phyloP scores from a whole-genome alignment of 2,329 filamentous ascomycete species.

The Xylariales sp. region DNA sequence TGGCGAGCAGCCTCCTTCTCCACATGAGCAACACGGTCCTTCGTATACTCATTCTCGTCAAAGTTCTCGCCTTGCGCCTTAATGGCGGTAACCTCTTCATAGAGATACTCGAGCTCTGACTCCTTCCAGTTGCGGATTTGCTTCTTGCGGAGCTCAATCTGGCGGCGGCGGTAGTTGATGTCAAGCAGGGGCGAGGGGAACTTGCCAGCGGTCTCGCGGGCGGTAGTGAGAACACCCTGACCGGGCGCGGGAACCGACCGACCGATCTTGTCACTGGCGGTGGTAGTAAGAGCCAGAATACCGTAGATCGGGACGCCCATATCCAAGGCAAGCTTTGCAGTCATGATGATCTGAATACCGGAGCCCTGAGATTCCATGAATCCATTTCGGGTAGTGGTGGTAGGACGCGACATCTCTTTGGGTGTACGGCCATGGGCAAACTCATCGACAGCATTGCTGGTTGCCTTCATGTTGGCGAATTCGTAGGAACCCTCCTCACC shows the following conservation, averaged over 20 bases:
- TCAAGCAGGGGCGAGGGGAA: constrained; percentile 95
- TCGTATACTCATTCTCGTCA: constrained; percentile 77
- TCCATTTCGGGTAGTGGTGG: constrained; percentile 91
- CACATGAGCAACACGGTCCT: constrained; percentile 81
- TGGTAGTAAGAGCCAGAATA: constrained; percentile 87
- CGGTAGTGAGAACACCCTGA: constrained; percentile 93
- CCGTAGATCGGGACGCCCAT: constrained; percentile 99
- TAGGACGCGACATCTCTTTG: constrained; percentile 95
- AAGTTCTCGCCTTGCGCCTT: constrained; percentile 74
- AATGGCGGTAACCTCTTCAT: constrained; percentile 89
- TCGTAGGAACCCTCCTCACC: constrained; percentile 98
- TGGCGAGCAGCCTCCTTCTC: constrained; percentile 84
- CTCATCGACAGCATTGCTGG: constrained; percentile 95
- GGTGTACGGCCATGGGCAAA: constrained; percentile 93
- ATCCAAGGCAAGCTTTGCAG: constrained; percentile 87
- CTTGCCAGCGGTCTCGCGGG: constrained; percentile 83
- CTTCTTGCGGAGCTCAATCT: constrained; percentile 89
- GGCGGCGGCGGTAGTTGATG: constrained; percentile 94
- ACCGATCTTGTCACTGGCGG: constrained; percentile 98
- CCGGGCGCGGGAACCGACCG: constrained; percentile 95
- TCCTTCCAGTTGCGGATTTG: constrained; percentile 97
- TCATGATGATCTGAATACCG: constrained; percentile 98
- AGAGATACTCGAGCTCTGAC: constrained; percentile 85
- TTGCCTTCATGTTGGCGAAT: constrained; percentile 99
- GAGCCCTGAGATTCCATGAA: constrained; percentile 99